Conservation (phyloP, 2,329 filamentous ascomycete species). For the Phyllosticta ampelicida region DNA sequence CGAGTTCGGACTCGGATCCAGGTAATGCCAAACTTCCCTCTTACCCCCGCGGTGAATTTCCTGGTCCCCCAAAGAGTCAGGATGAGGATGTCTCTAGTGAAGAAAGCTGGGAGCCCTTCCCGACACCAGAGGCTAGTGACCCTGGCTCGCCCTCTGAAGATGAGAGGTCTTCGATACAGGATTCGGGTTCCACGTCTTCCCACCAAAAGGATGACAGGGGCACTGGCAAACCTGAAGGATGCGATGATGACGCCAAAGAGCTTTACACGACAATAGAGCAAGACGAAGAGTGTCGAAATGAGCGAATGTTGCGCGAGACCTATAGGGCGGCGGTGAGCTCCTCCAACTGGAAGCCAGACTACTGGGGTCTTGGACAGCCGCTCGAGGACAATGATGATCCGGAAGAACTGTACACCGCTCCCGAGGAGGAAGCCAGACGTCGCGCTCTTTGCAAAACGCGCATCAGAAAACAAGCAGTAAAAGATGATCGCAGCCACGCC, state of each 20-base stretch:
- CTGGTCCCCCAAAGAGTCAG: background rate
- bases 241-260: background rate
- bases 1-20: background rate
- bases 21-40: background rate
- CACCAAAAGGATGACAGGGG: background rate
- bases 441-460: background rate
- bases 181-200: background rate
- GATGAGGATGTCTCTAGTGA: background rate
- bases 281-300: background rate
- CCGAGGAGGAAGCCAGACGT: background rate
- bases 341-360: background rate
- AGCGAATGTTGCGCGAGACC: background rate
- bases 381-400: background rate
- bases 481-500: background rate
- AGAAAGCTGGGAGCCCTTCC: background rate
- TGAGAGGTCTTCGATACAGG: background rate
- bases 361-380: background rate
- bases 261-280: background rate
- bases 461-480: background rate
- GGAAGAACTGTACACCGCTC: background rate
- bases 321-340: background rate
- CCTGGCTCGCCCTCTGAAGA: background rate
- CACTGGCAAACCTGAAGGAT: background rate
- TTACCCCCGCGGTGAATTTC: background rate
- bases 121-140: background rate